These are phyloP conservation scores for Glaciozyma martinii DNA, from an alignment of 768 basidiomycete species.

Conservation along the genomic window DNA sequence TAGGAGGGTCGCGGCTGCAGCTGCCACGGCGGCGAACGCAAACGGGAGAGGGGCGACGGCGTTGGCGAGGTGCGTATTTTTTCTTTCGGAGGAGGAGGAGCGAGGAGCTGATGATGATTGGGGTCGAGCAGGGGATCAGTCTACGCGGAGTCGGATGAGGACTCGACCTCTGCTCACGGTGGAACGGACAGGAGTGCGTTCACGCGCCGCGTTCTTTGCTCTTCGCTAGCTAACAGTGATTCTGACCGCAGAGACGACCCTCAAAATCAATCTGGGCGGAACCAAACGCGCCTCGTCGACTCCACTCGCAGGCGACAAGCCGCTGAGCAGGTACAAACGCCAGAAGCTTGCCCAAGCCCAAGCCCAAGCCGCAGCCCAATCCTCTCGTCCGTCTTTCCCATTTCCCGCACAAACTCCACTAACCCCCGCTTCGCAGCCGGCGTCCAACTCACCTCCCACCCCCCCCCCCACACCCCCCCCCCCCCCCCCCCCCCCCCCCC, in stretches of 20 bases:
- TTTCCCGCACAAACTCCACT: not conserved
- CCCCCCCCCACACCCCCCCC: conserved; percentile 26
- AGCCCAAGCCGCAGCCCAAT: not conserved
- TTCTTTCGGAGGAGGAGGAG: not conserved
- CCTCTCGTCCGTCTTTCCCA: not conserved
- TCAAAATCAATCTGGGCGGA: not conserved
- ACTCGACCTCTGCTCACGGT: not conserved
- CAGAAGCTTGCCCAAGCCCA: no score
- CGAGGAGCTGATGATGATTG: not conserved
- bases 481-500: conserved; percentile 2
- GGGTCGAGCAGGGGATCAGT: not conserved
- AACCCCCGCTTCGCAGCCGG: not conserved
- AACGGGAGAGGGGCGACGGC: not conserved
- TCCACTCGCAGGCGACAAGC: no score
- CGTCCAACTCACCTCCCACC: conserved; percentile 17
- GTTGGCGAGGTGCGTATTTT: not conserved
- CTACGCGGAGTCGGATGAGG: not conserved
- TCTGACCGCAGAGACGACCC: not conserved
- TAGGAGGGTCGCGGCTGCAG: conserved; percentile 1
- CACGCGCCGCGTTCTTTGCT: not conserved
- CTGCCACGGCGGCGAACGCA: not conserved
- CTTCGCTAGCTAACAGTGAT: not conserved
- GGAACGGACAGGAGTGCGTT: not conserved
- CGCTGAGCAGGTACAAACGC: no score
- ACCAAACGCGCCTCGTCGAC: conserved; percentile 8